A percentile compares a stretch with the other conserved stretches of the same genome.
These are phyloP conservation scores for Wilcoxina mikolae DNA, from an alignment of 495 filamentous ascomycete genomes.

Conservation along the genomic window DNA sequence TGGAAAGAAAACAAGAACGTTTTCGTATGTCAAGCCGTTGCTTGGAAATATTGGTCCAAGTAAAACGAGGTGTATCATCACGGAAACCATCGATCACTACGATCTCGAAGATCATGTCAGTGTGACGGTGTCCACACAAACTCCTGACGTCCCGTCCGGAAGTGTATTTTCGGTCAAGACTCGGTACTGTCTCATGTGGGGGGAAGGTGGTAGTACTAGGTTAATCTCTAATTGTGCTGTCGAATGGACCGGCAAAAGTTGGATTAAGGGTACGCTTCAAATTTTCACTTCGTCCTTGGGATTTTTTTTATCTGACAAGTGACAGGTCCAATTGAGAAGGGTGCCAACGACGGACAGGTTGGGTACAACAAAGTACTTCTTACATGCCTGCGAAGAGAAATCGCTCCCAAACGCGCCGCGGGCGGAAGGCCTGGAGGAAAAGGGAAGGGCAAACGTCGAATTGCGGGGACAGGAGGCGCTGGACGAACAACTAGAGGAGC, in stretches of 20 bases:
- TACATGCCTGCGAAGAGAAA: slow-evolving; percentile 53
- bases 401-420: slow-evolving; percentile 39
- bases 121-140: slow-evolving; percentile 67
- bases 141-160: slow-evolving; percentile 87
- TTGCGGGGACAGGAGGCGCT: slow-evolving; percentile 32
- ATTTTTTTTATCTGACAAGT: slow-evolving; percentile 10
- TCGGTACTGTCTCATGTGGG: slow-evolving; percentile 88
- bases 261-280: slow-evolving; percentile 67
- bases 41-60: slow-evolving; percentile 72
- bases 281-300: not conserved
- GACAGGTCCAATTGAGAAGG: slow-evolving; percentile 10
- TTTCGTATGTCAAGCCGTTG: slow-evolving; percentile 85
- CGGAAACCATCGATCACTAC: slow-evolving; percentile 60
- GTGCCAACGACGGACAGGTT: slow-evolving; percentile 36
- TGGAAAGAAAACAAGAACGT: slow-evolving; percentile 57
- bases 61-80: slow-evolving; percentile 88
- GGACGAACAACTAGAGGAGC: slow-evolving; percentile 24
- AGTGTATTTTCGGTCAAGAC: slow-evolving; percentile 86
- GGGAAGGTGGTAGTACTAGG: slow-evolving; percentile 63
- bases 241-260: slow-evolving; percentile 96
- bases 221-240: slow-evolving; percentile 74
- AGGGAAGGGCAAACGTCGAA: slow-evolving; percentile 43
- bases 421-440: slow-evolving; percentile 28
- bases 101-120: slow-evolving; percentile 79
- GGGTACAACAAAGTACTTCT: slow-evolving; percentile 65